Base-by-base conservation (phyloP, 1,284 basidiomycete genomes). In the Rhodotorula sp. region DNA sequence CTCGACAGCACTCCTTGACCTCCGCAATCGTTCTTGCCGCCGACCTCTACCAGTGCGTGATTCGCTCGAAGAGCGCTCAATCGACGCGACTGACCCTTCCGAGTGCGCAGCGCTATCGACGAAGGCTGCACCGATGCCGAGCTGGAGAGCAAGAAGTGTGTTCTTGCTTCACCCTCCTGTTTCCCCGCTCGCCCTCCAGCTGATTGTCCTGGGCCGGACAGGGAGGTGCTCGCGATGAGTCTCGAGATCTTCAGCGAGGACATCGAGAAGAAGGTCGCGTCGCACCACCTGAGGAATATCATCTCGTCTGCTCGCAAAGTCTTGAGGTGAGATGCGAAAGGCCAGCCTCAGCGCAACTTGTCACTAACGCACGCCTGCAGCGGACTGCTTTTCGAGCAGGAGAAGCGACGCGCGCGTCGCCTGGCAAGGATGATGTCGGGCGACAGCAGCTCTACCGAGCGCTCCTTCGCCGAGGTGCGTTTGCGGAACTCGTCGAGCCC, bases 1-100 rank as follows among this genome's bases (percentile, higher is more conserved):
- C 7, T 20, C 10, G 17, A 9, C 59, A 60, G 59, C 56, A 59
- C 29, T 44, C 59, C 7, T 39, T 68, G 3, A 46, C 64, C 30
- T 66, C 70, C 9, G 62, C 70, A 15, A 65, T 65, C 60, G 70
- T 72, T n/a, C 70, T 72, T 29, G 59, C 61, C 5, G 70, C 70
- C 27, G 70, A 68, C 53, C 60, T 72, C 24, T 72, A 61, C 49
- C 70, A 72, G 66, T 67, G 39, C 39, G 39, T 44, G 39, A 44
- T 44, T 13, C 8, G 36, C 36, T 13, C 36, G 36, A 39, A 39
- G n/a, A n/a, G 8, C 36, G 36, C 13, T 8, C 4, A 4, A 55
- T 62, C 39, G 11, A 32, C n/a, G 4, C 13, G 32, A n/a, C 20
- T 9, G 22, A 24, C 54, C 7, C 20, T 13, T 20, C 30, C 19